A percentile compares a stretch with the other conserved stretches of the same genome.
These are phyloP conservation scores for Boletus reticulatus DNA, from an alignment of 768 basidiomycete genomes.

Conservation along the genomic window DNA sequence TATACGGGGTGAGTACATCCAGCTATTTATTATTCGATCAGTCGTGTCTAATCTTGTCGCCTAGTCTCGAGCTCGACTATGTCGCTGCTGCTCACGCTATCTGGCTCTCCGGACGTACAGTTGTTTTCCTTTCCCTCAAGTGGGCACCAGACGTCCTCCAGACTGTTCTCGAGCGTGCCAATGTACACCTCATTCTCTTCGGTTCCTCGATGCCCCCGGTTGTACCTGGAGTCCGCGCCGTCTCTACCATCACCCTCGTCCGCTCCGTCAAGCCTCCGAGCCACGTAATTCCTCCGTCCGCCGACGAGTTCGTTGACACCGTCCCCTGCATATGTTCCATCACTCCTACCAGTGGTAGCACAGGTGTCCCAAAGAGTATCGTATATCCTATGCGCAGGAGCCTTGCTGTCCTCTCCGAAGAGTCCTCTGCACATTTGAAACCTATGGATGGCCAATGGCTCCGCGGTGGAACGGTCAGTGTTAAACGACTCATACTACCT, in stretches of 20 bases:
- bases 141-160: conserved; percentile 26
- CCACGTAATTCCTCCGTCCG: conserved; percentile 11
- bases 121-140: conserved; percentile 24
- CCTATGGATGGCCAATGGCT: conserved; percentile 17
- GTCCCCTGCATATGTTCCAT: conserved; percentile 12
- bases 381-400: conserved; percentile 17
- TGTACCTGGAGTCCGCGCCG: conserved; percentile 3
- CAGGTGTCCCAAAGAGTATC: conserved; percentile 18
- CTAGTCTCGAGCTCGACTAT: conserved; percentile 29
- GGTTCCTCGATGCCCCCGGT: conserved; percentile 13
- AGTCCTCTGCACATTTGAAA: conserved; percentile 7
- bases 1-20: conserved; percentile 18
- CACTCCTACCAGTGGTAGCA: conserved; percentile 25
- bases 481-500: neutral
- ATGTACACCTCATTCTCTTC: conserved; percentile 22
- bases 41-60: neutral
- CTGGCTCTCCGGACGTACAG: conserved; percentile 30
- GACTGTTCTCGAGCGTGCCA: conserved; percentile 20
- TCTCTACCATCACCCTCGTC: conserved; percentile 23
- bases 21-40: neutral
- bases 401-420: conserved; percentile 12
- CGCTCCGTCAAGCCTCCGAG: conserved; percentile 6
- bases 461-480: conserved; percentile 10
- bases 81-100: conserved; percentile 28
- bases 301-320: conserved; percentile 14